phyloP scores from a whole-genome alignment of 192 early-diverging fungal genomes.

The Phycomyces nitens region DNA sequence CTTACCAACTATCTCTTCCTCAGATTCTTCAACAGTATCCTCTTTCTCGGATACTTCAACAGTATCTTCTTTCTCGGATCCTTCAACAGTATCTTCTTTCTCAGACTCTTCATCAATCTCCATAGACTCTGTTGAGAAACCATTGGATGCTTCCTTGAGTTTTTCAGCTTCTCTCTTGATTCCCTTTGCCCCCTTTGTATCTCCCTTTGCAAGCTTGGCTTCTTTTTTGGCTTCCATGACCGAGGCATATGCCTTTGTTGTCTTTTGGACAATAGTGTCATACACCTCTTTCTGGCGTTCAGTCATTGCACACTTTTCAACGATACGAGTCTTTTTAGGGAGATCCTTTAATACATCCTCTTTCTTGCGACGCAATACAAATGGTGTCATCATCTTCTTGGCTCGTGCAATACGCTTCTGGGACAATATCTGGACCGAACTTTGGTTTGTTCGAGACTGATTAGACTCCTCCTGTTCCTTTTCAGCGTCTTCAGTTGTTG shows the following conservation, averaged over 20 bases:
- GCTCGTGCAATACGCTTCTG: constrained; percentile 71
- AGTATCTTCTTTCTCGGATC: no score
- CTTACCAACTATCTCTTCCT: no score
- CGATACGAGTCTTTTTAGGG: constrained; percentile 55
- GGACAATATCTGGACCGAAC: constrained; percentile 42
- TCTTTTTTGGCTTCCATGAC: constrained; percentile 11
- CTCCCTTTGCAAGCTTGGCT: background rate
- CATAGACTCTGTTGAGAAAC: no score
- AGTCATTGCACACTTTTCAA: constrained; percentile 51
- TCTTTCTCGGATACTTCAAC: no score
- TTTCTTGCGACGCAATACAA: constrained; percentile 84
- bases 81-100: no score
- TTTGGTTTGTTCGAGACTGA: constrained; percentile 3
- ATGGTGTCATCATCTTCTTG: constrained; percentile 81
- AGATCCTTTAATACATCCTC: constrained; percentile 63
- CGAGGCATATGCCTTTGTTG: constrained; percentile 15
- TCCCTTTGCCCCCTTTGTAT: no score
- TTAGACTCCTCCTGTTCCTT: constrained; percentile 2
- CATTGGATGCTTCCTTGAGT: no score
- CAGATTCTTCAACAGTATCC: no score
- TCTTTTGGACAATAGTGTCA: constrained; percentile 41
- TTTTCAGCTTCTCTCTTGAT: no score
- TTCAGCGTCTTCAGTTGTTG: background rate
- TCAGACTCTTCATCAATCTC: no score
- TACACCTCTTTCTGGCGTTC: constrained; percentile 51